Conservation (phyloP, 345 rosid genomes). For the Punica granatum region DNA sequence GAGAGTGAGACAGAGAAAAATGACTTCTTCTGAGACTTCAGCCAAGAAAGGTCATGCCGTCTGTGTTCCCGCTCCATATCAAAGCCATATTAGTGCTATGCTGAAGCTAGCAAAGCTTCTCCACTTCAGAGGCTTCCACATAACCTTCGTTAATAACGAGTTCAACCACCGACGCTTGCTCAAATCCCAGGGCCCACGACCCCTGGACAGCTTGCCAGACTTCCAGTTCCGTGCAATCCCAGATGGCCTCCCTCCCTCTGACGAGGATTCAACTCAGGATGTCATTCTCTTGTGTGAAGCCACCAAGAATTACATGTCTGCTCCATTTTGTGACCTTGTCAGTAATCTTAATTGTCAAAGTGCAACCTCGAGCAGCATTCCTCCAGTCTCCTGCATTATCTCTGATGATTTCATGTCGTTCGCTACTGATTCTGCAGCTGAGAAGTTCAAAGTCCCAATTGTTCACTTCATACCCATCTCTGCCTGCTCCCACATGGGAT, state of each 20-base stretch:
- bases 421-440: neutral
- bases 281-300: neutral
- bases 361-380: neutral
- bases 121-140: constrained; percentile 5
- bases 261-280: neutral
- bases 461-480: constrained; percentile 5
- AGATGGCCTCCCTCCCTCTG: constrained; percentile 1
- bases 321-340: constrained; percentile 8
- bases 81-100: constrained; percentile 13
- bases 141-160: constrained; percentile 11
- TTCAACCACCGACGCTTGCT: constrained; percentile 10
- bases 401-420: constrained; percentile 11
- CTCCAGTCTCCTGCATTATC: constrained; percentile 10
- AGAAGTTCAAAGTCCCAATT: constrained; percentile 1
- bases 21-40: neutral
- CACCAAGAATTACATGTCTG: constrained; percentile 5
- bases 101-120: constrained; percentile 11
- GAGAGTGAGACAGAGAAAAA: too few species aligned
- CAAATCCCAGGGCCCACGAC: constrained; percentile 1
- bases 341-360: neutral
- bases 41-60: constrained; percentile 9
- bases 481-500: constrained; percentile 9
- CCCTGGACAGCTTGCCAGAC: constrained; percentile 2
- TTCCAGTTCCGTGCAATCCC: constrained; percentile 11
- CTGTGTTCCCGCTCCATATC: constrained; percentile 10